Base-by-base conservation (phyloP, 805 yeast genomes). In the Metschnikowia santaceciliae region DNA sequence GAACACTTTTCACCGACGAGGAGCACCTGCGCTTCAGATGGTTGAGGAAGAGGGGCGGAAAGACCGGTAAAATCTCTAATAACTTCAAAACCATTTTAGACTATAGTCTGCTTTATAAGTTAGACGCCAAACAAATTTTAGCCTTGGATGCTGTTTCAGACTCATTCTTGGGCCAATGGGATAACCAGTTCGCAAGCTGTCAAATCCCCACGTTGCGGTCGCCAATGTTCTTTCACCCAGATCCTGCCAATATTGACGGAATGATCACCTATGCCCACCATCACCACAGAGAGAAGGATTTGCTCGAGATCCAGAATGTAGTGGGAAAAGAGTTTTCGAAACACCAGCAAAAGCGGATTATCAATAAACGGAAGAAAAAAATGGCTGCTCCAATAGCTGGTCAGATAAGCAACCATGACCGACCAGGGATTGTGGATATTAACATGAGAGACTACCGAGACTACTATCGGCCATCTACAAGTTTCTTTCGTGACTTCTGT, bases 211-310 rank as follows among this genome's bases (percentile, higher is more conserved):
- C 60, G 49, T 61, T 76, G 10, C 58, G 79, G 20, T 71, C 76
- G 4, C 79, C 80, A 3, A 76, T 76, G 79, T 74, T 75, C 50
- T 76, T 76, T 55, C 80, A 75, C 48, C 71, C 72, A 0, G 79
- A 76, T 50, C 78, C 79, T 0, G 67, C 61, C 2, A 73, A 72
- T 54, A 60, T 75, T 8, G 80, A 75, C 55, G 77, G 74, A 0
- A 54, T 76, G 64, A 67, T 69, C n/a, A 68, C 71, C 6, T 75
- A 59, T 60, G 75, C 80, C 1, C 65, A 67, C 49, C 47, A 51
- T 11, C 52, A 59, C 32, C 60, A 61, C 22, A 51, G 77, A 17
- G 71, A 73, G 47, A 52, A 55, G 10, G 76, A 74, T 42, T 56
- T 75, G 48, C 66, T 61, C 62, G 77, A 74, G 52, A 74, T 76